Evolutionary conservation across 1,139 yeast genomes (phyloP).

Genomic region (Geotrichum phurueaensis): DNA sequence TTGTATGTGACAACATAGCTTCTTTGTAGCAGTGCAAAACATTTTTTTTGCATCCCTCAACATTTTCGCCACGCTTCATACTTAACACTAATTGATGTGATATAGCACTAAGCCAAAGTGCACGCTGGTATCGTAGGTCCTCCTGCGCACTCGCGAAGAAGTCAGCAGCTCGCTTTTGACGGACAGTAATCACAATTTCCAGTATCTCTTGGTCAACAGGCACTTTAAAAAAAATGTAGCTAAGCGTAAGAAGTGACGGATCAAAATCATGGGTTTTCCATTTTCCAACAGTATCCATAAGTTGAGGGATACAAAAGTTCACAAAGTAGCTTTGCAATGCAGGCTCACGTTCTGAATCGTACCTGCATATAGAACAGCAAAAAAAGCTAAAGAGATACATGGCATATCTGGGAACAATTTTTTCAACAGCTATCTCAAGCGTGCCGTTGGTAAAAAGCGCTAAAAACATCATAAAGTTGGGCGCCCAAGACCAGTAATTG

Average conservation of each 20-base stretch:
- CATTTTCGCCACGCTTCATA: conserved; percentile 7
- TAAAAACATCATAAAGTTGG: conserved; percentile 11
- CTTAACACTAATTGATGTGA: conserved; percentile 6
- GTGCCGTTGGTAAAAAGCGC: conserved; percentile 7
- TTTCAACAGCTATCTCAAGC: neutral
- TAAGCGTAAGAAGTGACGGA: conserved; percentile 2
- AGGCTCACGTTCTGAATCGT: conserved; percentile 11
- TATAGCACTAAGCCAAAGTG: conserved; percentile 11
- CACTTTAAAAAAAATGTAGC: conserved; percentile 9
- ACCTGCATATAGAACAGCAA: conserved; percentile 12
- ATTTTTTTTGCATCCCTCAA: conserved; percentile 2
- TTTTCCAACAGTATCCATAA: neutral
- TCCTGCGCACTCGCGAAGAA: neutral
- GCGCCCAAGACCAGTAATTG: conserved; percentile 16
- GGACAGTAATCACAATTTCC: neutral
- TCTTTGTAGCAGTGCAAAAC: conserved; percentile 9
- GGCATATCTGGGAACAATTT: neutral
- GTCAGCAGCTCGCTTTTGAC: neutral
- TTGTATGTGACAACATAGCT: conserved; percentile 4
- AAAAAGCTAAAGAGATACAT: conserved; percentile 7
- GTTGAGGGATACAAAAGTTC: conserved; percentile 7
- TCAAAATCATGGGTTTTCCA: neutral
- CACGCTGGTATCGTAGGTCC: conserved; percentile 9
- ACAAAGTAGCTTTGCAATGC: conserved; percentile 1
- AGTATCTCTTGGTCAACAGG: conserved; percentile 7